These are phyloP conservation scores for Cephalotrichum gorgonifer DNA, from an alignment of 2,329 filamentous ascomycete species.

Conservation along the genomic window DNA sequence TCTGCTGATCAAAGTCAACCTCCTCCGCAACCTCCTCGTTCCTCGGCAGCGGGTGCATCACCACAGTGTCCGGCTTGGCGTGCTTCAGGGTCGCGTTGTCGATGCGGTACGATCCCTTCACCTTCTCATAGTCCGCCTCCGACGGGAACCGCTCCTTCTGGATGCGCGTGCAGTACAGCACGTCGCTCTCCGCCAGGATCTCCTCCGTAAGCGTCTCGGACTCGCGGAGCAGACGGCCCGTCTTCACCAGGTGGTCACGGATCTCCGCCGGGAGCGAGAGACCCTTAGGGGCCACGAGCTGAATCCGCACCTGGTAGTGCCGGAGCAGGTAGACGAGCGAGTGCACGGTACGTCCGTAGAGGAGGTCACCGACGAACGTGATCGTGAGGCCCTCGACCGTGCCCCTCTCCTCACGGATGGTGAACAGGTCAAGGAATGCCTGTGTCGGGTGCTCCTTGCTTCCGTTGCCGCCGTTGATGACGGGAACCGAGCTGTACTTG, in stretches of 20 bases:
- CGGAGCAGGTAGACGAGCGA: conserved; percentile 87
- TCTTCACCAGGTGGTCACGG: conserved; percentile 56
- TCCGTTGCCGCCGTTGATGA: conserved; percentile 96
- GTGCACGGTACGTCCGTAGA: conserved; percentile 90
- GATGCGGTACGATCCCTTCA: conserved; percentile 83
- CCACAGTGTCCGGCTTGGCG: conserved; percentile 86
- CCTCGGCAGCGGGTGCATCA: conserved; percentile 89
- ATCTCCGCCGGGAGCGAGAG: conserved; percentile 70
- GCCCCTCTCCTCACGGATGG: conserved; percentile 92
- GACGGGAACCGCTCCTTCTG: conserved; percentile 94
- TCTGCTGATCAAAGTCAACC: conserved; percentile 93
- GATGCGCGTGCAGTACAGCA: conserved; percentile 93
- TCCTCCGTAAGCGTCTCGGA: conserved; percentile 73
- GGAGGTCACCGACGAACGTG: conserved; percentile 88
- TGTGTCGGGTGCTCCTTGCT: conserved; percentile 95
- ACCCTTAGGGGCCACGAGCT: conserved; percentile 76
- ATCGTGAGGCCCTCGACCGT: conserved; percentile 93
- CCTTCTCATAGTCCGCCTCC: conserved; percentile 66
- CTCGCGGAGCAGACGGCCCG: conserved; percentile 69
- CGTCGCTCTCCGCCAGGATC: conserved; percentile 76
- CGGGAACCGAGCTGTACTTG: conserved; percentile 79
- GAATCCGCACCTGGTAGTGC: conserved; percentile 90
- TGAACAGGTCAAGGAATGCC: conserved; percentile 95
- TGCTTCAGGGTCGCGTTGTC: conserved; percentile 84
- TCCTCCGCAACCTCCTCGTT: conserved; percentile 92